phyloP scores from a whole-genome alignment of 805 yeast species.

The Ogataea dorogensis region DNA sequence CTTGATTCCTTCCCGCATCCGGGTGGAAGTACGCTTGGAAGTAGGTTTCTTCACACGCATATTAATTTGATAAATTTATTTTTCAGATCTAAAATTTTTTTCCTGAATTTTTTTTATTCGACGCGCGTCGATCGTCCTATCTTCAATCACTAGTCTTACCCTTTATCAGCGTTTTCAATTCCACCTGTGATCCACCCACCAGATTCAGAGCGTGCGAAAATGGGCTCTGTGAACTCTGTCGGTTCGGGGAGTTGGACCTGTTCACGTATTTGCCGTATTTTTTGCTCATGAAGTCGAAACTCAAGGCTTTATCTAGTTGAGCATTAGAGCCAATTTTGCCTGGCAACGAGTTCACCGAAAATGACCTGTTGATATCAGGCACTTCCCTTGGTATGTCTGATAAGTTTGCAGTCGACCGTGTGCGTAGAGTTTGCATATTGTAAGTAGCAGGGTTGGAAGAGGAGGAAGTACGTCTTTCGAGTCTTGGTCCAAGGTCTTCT shows the following conservation, averaged over 20 bases:
- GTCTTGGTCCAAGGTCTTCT: conserved; percentile 9
- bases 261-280: conserved; percentile 24
- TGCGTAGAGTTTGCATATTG: conserved; percentile 23
- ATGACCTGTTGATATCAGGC: conserved; percentile 14
- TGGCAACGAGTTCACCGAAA: conserved; percentile 17
- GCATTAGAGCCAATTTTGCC: conserved; percentile 7
- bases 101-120: conserved; percentile 6
- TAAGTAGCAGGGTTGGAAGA: conserved; percentile 3
- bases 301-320: conserved; percentile 8
- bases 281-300: conserved; percentile 26
- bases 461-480: conserved; percentile 21
- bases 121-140: conserved; percentile 4
- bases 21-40: conserved; percentile 86
- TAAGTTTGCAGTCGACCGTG: conserved; percentile 32
- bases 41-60: conserved; percentile 53
- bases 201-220: conserved; percentile 10
- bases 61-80: conserved; percentile 1
- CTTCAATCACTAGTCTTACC: conserved; percentile 17
- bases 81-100: conserved; percentile 13
- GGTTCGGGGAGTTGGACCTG: conserved; percentile 10
- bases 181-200: conserved; percentile 20
- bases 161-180: conserved; percentile 18
- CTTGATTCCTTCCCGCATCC: conserved; percentile 93
- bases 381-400: conserved; percentile 17
- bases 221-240: conserved; percentile 4